These are phyloP conservation scores for Knufia fluminis DNA, from an alignment of 2,329 filamentous ascomycete species.

Conservation along the genomic window DNA sequence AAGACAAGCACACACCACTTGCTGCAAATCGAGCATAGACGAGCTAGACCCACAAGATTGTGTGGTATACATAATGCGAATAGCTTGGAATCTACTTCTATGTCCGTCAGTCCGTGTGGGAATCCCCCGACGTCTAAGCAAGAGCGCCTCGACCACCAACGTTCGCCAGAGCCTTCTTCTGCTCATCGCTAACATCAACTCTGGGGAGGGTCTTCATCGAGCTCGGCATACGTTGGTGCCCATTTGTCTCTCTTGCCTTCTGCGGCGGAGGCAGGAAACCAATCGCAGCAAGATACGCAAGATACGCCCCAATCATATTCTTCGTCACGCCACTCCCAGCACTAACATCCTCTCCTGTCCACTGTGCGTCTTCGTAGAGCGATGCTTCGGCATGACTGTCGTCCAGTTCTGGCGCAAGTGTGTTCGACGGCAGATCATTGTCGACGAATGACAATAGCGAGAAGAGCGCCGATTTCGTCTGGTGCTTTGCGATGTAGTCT, in stretches of 20 bases:
- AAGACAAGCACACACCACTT: too few species aligned
- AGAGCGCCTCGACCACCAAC: slow-evolving; percentile 44
- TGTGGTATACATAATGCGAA: too few species aligned
- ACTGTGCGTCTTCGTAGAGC: slow-evolving; percentile 53
- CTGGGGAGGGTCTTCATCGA: slow-evolving; percentile 34
- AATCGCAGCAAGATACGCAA: slow-evolving; percentile 53
- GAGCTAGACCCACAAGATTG: too few species aligned
- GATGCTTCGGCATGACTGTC: slow-evolving; percentile 59
- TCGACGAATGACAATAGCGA: slow-evolving; percentile 67
- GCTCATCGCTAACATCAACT: slow-evolving; percentile 37
- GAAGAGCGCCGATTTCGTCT: slow-evolving; percentile 59
- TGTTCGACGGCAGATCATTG: slow-evolving; percentile 59
- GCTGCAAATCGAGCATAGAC: too few species aligned
- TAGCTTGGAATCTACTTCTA: too few species aligned
- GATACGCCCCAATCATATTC: slow-evolving; percentile 54
- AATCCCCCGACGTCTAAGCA: too few species aligned
- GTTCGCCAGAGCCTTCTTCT: slow-evolving; percentile 41
- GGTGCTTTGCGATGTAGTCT: slow-evolving; percentile 55
- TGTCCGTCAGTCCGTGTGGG: too few species aligned
- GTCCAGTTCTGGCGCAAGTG: slow-evolving; percentile 64
- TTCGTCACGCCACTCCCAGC: slow-evolving; percentile 48
- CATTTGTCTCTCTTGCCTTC: slow-evolving; percentile 19
- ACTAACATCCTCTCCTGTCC: slow-evolving; percentile 50
- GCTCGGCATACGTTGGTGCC: neutral
- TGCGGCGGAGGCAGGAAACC: slow-evolving; percentile 50